A percentile compares a stretch with the other conserved stretches of the same genome.
Evolutionary conservation across 2,329 filamentous ascomycete species (phyloP).

Genomic region (Fusarium napiforme): DNA sequence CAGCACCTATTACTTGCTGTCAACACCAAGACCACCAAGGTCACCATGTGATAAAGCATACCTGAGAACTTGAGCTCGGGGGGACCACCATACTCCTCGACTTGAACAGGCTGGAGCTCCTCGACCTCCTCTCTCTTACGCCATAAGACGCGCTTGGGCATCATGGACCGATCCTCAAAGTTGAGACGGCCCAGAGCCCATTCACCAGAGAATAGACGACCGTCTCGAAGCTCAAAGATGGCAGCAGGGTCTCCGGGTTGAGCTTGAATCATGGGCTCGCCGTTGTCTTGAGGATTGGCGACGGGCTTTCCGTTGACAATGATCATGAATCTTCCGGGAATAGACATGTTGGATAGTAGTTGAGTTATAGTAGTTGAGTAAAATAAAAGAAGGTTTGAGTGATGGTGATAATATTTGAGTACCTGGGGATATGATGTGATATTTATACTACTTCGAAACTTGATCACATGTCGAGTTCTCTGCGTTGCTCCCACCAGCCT

Average conservation of each 20-base stretch:
- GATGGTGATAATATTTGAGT: rapidly evolving
- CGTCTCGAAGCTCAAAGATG: slow-evolving; percentile 4
- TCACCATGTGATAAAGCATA: rapidly evolving
- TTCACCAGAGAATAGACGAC: not conserved
- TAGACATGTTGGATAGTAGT: not conserved
- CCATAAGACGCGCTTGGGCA: slow-evolving; percentile 19
- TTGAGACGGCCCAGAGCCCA: slow-evolving; percentile 10
- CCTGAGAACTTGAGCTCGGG: slow-evolving; percentile 6
- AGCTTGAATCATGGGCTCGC: slow-evolving; percentile 5
- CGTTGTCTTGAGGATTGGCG: not conserved
- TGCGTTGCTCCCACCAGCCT: not conserved
- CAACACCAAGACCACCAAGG: rapidly evolving
- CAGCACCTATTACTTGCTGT: not conserved
- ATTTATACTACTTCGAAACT: not conserved
- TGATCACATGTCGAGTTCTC: not conserved
- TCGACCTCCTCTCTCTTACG: rapidly evolving
- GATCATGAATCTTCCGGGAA: slow-evolving; percentile 10
- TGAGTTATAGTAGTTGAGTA: too few relatives aligned
- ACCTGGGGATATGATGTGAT: not conserved
- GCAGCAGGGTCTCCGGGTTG: not conserved
- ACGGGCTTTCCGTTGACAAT: slow-evolving; percentile 15
- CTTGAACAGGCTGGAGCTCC: not conserved
- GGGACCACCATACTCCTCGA: not conserved
- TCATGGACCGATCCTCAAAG: slow-evolving; percentile 1
- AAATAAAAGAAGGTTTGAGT: not conserved